Base-by-base conservation (phyloP, 495 filamentous ascomycete genomes). In the Daldinia concentrica region DNA sequence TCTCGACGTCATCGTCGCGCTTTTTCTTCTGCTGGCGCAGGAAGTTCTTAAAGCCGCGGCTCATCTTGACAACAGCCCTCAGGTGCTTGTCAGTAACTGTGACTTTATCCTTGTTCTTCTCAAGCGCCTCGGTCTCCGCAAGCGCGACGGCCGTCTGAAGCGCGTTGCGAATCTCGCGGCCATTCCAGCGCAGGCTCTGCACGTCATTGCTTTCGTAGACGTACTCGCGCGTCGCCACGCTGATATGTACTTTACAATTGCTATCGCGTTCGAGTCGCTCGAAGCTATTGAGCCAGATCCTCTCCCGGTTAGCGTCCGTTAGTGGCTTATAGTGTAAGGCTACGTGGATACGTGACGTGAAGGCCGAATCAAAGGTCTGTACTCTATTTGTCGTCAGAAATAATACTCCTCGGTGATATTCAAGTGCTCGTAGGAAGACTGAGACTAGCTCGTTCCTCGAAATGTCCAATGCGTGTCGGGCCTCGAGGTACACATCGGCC, bases 361-460 rank as follows among this genome's bases (percentile, higher is more conserved):
- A 82, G 41, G 82, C 82, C 7, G 68, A 69, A 66, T 83, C 82
- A 58, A 83, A 81, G 26, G 77, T 75, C 45, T 78, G 77, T 34
- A 83, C 81, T 9, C 81, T 73, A 76, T 83, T 83, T 27, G 81
- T 83, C 19, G 82, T 82, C 51, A 83, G 66, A 69, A 83, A 79
- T 24, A 83, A 61, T 26, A 81, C 9, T 22, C 43, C 43, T 48
- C 43, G 19, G 8, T 48, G 43, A 1, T 48, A 48, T 24, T 48
- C 43, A 24, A 48, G 43, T 22, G 43, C 43, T 1, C 43, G 17
- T 22, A 48, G 43, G 43, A 48, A 48, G 43, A 94, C 89, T 62
- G 88, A 90, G 19, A 95, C 92, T 0, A 95, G 84, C 1, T 90
- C 90, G 73, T 95, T 95, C 60, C 92, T 86, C 71, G 87, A 85